Evolutionary conservation across 1,139 yeast genomes (phyloP), one percentile per base, ranked within the genome.

Genomic region (Debaryomyces nepalensis): DNA sequence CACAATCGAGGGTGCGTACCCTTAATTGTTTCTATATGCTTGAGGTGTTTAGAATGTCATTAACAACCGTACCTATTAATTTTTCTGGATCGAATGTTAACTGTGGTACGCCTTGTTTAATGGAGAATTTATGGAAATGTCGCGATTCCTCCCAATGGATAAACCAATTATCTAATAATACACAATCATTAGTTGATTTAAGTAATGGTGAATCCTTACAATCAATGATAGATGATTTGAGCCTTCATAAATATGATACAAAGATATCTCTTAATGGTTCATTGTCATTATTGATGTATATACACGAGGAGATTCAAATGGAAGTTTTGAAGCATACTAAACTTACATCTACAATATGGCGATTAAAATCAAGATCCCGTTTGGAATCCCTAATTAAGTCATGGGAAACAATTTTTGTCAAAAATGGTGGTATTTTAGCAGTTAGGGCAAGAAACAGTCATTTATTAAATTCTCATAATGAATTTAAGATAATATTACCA

Each of bases 1-100:
- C 90, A 0, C 97, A 91, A 64, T 82, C 93, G 30, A 75, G 97
- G 53, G 87, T 90, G 42, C 76, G 97, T 55, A 88, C 97, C 0
- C 78, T 91, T 55, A 95, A 87, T 54, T 84, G 85, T 3, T 81
- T 90, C 40, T 82, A 88, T 53, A 73, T 86, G 55, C 72, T 90
- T 14, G 84, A 89, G 42, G 83, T 85, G 26, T 66, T 88, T 48
- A 76, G 88, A 57, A 80, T 90, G 0, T 76, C 87, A 2, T 71
- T 85, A 47, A 78, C 82, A 49, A 91, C 85, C n/a, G 66, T 80
- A 10, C 78, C 79, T 8, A 76, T 67, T 4, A 83, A 54, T 65
- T 80, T 49, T 58, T 81, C 50, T 75, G 76, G 81, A n/a, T 70
- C 75, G 22, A 83, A 83, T 47, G 68, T 87, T 44, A 73, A 75